Evolutionary conservation across 2,329 filamentous ascomycete species (phyloP), one percentile per base, ranked within the genome.

Genomic region (Aspergillus sp.): DNA sequence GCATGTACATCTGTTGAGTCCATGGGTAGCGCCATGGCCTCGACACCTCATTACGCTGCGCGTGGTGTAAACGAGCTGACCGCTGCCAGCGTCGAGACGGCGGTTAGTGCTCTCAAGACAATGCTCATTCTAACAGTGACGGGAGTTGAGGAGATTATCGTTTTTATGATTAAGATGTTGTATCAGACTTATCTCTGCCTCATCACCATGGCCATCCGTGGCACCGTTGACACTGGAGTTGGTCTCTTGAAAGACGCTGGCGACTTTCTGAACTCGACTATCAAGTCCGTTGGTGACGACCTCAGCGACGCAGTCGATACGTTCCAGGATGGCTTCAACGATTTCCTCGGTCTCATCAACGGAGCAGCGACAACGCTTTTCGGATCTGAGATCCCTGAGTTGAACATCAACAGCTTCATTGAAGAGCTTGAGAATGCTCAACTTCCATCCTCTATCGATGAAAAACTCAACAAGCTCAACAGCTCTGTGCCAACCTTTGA

Each of bases 1-100:
- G 93, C 94, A 66, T 99, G 95, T 77, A 92, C 89, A 61, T 91
- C 91, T 75, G 94, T 98, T 52, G 94, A 99, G 80, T 92, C 92
- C 68, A 87, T 96, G 69, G 95, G 94, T 65, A 97, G 93, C 75
- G 86, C 92, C 63, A 94, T 99, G 92, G 95, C 94, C 45, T 98
- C 95, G 43, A 97, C 98, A 93, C 95, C 95, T 60, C 91, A 97
- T 78, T 98, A 97, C 79, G 89, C 98, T 74, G 91, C 93, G 2
- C 82, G 85, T 55, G 95, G 95, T 58, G 89, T 97, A 74, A 99
- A 99, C 79, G 86, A 92, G 62, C 81, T 98, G 68, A 90, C 92
- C 7, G 91, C 92, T 34, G 84, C 84, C 52, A 89, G 91, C 59
- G 89, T 98, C 68, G 91, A 93, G 69, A 88, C 89, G 69, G 88